These are phyloP conservation scores for Marchantia polymorpha DNA, from an alignment of 225 moss, liverwort and hornwort genomes.

Conservation along the genomic window DNA sequence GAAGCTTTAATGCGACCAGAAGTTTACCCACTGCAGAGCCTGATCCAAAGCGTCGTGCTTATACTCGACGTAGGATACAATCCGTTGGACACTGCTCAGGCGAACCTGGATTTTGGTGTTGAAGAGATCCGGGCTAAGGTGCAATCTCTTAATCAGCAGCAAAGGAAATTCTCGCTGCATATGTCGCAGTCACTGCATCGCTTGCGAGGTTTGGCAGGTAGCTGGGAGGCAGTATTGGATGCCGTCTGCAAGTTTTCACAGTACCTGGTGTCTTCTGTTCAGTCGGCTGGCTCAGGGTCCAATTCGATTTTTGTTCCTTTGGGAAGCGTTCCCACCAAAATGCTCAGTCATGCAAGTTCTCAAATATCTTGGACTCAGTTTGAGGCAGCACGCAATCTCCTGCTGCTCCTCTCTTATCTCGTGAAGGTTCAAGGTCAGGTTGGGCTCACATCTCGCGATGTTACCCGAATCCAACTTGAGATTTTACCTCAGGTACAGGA, in stretches of 20 bases:
- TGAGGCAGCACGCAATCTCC: constrained; percentile 69
- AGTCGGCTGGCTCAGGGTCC: constrained; percentile 38
- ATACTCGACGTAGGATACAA: constrained; percentile 76
- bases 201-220: constrained; percentile 62
- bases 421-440: constrained; percentile 80
- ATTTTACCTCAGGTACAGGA: constrained; percentile 78
- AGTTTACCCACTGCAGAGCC: constrained; percentile 54
- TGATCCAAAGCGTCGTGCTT: constrained; percentile 57
- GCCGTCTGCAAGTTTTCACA: constrained; percentile 64
- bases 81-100: constrained; percentile 47
- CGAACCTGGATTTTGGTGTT: constrained; percentile 66
- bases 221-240: constrained; percentile 67
- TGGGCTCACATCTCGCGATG: constrained; percentile 64
- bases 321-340: constrained; percentile 62
- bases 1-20: constrained; percentile 71
- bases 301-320: constrained; percentile 31
- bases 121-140: constrained; percentile 79
- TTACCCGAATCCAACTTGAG: constrained; percentile 64
- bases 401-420: constrained; percentile 72
- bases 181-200: constrained; percentile 52
- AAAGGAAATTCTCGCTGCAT: constrained; percentile 74
- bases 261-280: constrained; percentile 53
- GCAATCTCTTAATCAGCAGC: constrained; percentile 68
- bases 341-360: constrained; percentile 70
- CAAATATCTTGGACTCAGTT: constrained; percentile 81